Base-by-base conservation (phyloP, 768 basidiomycete genomes). In the Asterophora parasitica region DNA sequence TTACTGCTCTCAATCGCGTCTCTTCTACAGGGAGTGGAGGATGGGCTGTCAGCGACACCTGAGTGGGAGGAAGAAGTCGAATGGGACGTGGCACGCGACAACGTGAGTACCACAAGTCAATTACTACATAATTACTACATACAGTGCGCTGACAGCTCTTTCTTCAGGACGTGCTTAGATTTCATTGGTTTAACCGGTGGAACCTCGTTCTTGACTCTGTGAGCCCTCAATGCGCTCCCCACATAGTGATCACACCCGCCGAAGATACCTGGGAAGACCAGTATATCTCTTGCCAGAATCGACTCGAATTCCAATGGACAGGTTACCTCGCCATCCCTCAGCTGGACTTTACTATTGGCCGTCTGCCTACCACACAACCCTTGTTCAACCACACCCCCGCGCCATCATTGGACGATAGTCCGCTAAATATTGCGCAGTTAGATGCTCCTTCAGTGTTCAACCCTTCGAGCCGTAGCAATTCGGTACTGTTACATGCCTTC, bases 201-300 rank as follows among this genome's bases (percentile, higher is more conserved):
- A 72, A 73, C 49, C 61, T 78, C 10, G 68, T 78, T 17, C 49
- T 78, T 10, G 74, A 77, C 46, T 79, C 77, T 17, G 46, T 57
- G 15, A 45, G 46, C 46, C 74, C 76, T 5, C 51, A 69, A 6
- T 32, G 63, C 5, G 59, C 67, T 0, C 79, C 79, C 0, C 76
- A 78, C 58, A 76, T 82, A 45, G 76, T 78, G 42, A 71, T 81
- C 37, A 75, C 77, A n/a, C 70, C 72, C 32, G 69, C 72, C 42
- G 61, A 67, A 46, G 67, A 73, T 36, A 55, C 51, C 2, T 61
- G 62, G 53, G 63, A 70, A 28, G 72, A 71, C 46, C 60, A 63
- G 33, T 60, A 58, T 27, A 61, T 57, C 4, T 62, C 65, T 1
- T 67, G 65, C 56, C 54, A 59, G 11, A 77, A 76, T 52, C 62